phyloP scores from a whole-genome alignment of 306 rosid species.

The Gastrolobium bilobum region DNA sequence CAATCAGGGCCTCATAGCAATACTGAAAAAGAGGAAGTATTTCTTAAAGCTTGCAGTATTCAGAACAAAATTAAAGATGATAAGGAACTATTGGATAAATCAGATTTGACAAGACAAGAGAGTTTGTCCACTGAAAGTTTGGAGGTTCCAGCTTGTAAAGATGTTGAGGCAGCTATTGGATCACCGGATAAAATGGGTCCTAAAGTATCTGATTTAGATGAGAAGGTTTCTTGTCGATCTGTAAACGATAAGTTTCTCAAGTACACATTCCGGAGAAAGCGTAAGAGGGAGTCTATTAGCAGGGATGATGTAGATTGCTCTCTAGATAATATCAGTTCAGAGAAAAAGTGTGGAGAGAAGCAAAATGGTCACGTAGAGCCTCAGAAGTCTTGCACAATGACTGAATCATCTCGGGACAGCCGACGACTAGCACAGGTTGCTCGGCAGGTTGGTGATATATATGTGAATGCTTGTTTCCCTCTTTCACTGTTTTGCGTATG shows the following conservation, averaged over 20 bases:
- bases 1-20: constrained; percentile 48
- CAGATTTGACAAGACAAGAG: constrained; percentile 59
- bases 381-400: constrained; percentile 60
- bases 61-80: constrained; percentile 52
- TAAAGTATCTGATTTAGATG: constrained; percentile 58
- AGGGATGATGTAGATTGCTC: constrained; percentile 56
- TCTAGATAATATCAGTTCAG: constrained; percentile 52
- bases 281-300: constrained; percentile 71
- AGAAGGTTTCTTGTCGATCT: constrained; percentile 56
- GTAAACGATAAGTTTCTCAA: constrained; percentile 68
- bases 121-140: constrained; percentile 54
- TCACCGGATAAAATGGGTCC: constrained; percentile 47
- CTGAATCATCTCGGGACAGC: constrained; percentile 70
- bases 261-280: constrained; percentile 85
- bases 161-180: constrained; percentile 49
- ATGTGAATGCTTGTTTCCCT: constrained; percentile 44
- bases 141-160: constrained; percentile 55
- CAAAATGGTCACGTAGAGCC: constrained; percentile 60
- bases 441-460: constrained; percentile 72
- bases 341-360: constrained; percentile 59
- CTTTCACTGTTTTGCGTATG: constrained; percentile 35
- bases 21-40: constrained; percentile 51
- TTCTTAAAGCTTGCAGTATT: constrained; percentile 54
- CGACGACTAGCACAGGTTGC: constrained; percentile 77
- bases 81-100: constrained; percentile 52